Conservation (phyloP, 2,329 filamentous ascomycete genomes). For the Aspergillus sp. region DNA sequence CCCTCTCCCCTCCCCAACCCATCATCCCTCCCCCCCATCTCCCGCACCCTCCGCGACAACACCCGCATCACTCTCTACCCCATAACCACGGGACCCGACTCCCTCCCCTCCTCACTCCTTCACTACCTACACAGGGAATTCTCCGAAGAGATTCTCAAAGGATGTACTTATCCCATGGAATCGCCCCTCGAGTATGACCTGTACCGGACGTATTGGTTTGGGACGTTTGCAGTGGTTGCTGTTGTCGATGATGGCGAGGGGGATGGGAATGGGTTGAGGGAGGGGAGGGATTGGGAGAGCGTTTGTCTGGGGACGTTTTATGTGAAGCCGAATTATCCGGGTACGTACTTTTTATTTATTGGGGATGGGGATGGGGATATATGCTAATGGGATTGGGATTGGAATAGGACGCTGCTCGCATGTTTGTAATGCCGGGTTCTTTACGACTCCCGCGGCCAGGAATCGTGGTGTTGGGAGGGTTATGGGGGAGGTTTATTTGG, state of each 20-base stretch:
- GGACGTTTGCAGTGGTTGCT: slow-evolving; percentile 40
- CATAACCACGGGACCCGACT: slow-evolving; percentile 24
- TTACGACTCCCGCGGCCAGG: slow-evolving; percentile 36
- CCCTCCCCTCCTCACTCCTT: slow-evolving; percentile 29
- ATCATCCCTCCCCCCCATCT: slow-evolving; percentile 25
- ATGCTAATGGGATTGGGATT: not conserved
- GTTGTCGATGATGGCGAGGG: slow-evolving; percentile 23
- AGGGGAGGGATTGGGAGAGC: slow-evolving; percentile 37
- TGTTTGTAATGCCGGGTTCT: slow-evolving; percentile 42
- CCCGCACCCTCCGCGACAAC: slow-evolving; percentile 28
- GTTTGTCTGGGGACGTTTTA: slow-evolving; percentile 45
- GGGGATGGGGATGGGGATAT: no score
- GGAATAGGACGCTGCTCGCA: slow-evolving; percentile 41
- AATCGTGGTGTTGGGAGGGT: slow-evolving; percentile 38
- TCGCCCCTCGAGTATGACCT: slow-evolving; percentile 31
- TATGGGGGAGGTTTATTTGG: slow-evolving; percentile 42
- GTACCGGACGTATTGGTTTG: slow-evolving; percentile 43
- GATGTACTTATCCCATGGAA: slow-evolving; percentile 44
- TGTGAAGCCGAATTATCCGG: slow-evolving; percentile 46
- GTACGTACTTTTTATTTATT: no score
- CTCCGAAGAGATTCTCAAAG: slow-evolving; percentile 37
- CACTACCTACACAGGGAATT: slow-evolving; percentile 36
- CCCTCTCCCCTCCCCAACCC: slow-evolving; percentile 28
- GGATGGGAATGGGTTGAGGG: slow-evolving; percentile 18
- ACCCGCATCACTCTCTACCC: slow-evolving; percentile 33